Conservation (phyloP, 1,139 yeast genomes). For the Candida tetrigidarum region DNA sequence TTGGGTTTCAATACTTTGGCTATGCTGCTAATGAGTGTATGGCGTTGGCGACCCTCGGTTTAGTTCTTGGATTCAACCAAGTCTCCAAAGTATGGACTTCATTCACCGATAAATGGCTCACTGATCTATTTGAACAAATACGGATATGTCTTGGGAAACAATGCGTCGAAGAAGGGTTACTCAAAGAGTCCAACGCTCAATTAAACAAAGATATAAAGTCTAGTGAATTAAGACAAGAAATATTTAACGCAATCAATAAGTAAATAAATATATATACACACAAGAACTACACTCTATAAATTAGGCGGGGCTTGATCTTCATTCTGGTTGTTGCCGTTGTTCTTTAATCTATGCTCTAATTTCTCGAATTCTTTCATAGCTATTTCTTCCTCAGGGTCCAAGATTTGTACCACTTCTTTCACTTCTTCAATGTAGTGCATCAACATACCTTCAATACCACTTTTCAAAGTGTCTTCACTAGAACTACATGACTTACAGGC, state of each 20-base stretch:
- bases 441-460: constrained; percentile 84
- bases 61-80: constrained; percentile 48
- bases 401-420: constrained; percentile 69
- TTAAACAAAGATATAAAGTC: constrained; percentile 26
- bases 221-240: constrained; percentile 22
- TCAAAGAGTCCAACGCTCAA: constrained; percentile 34
- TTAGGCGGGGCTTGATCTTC: constrained; percentile 34
- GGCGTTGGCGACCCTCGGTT: constrained; percentile 43
- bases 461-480: constrained; percentile 75
- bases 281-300: constrained; percentile 23
- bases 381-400: constrained; percentile 50
- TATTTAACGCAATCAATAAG: constrained; percentile 22
- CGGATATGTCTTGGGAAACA: constrained; percentile 39
- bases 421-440: constrained; percentile 87
- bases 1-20: constrained; percentile 40
- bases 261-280: constrained; percentile 16
- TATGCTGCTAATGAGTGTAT: constrained; percentile 36
- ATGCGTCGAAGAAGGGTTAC: constrained; percentile 44
- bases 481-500: constrained; percentile 84
- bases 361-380: constrained; percentile 75
- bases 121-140: constrained; percentile 36
- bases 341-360: constrained; percentile 49
- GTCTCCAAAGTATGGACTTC: constrained; percentile 44
- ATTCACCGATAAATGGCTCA: constrained; percentile 34
- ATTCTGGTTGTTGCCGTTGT: constrained; percentile 13